Percentiles rank a stretch among this genome's conserved stretches.
These are phyloP conservation scores for Umbelopsis sp. DNA, from an alignment of 192 early-diverging fungal species.

Conservation along the genomic window DNA sequence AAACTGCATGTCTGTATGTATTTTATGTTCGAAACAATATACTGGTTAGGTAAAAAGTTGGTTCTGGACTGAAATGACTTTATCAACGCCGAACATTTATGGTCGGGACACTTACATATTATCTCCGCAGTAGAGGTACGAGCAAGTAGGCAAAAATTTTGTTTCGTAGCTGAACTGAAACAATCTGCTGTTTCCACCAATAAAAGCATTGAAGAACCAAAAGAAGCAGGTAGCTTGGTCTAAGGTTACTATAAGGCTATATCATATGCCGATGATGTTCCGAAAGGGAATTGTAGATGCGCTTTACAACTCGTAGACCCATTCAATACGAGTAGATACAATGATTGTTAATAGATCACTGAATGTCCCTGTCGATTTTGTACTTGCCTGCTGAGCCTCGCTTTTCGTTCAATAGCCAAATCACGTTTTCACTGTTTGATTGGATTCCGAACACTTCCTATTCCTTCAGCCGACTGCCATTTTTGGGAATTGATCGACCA, in stretches of 20 bases:
- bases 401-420: not conserved
- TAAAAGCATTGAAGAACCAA: not conserved
- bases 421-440: not conserved
- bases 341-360: too few species aligned
- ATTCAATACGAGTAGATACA: too few species aligned
- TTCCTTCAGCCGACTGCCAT: slow-evolving; percentile 4
- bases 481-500: not conserved
- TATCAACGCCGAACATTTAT: too few species aligned
- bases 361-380: not conserved
- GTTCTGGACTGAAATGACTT: too few species aligned
- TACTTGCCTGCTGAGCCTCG: not conserved
- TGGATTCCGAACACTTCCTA: not conserved
- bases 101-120: too few species aligned
- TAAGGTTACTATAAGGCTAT: not conserved
- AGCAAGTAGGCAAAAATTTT: too few species aligned
- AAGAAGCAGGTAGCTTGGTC: not conserved
- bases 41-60: too few species aligned
- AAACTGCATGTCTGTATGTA: too few species aligned
- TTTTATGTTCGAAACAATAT: too few species aligned
- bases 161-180: not conserved
- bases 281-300: not conserved
- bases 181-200: not conserved
- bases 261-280: not conserved
- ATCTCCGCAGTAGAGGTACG: too few species aligned
- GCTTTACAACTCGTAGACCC: too few species aligned